phyloP scores from a whole-genome alignment of 352 stramenopile genomes.

The Pythium aphanidermatum region DNA sequence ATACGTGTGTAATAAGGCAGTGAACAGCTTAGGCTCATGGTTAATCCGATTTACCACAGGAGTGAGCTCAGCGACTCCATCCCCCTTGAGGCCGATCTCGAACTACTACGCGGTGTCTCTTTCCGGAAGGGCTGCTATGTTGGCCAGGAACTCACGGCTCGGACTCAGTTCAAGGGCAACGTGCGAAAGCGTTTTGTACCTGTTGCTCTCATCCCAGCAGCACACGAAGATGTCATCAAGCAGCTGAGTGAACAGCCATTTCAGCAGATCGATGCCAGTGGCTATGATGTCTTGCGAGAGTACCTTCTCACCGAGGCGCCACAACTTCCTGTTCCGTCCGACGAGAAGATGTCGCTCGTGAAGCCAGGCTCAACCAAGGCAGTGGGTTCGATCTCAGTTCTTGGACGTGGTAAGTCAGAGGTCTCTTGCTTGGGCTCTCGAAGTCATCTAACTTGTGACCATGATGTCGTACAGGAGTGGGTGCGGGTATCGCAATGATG shows the following conservation, averaged over 20 bases:
- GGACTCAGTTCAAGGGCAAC: conserved; percentile 91
- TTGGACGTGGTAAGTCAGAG: conserved; percentile 24
- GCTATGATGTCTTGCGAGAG: conserved; percentile 30
- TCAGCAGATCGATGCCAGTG: conserved; percentile 41
- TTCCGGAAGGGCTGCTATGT: conserved; percentile 96
- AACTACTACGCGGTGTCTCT: conserved; percentile 85
- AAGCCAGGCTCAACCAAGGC: conserved; percentile 50
- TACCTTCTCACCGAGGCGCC: conserved; percentile 33
- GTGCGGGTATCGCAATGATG: conserved; percentile 67
- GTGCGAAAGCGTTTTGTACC: conserved; percentile 80
- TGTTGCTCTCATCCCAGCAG: conserved; percentile 53
- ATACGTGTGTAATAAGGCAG: neutral
- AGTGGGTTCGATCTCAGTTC: conserved; percentile 43
- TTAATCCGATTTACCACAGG: conserved; percentile 3
- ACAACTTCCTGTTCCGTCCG: conserved; percentile 12
- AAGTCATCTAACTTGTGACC: neutral
- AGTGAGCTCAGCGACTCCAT: conserved; percentile 77
- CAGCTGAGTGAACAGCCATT: conserved; percentile 49
- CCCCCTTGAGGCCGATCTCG: conserved; percentile 91
- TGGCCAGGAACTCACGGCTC: conserved; percentile 91
- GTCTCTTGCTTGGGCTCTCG: neutral
- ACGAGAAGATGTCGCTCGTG: conserved; percentile 45
- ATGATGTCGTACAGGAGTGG: conserved; percentile 27
- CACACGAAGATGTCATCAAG: conserved; percentile 42
- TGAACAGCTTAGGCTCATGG: too few relatives aligned